Percentiles rank a stretch among this genome's conserved stretches.
These are phyloP conservation scores for Trichoderma sp. DNA, from an alignment of 2,329 filamentous ascomycete genomes.

Conservation along the genomic window DNA sequence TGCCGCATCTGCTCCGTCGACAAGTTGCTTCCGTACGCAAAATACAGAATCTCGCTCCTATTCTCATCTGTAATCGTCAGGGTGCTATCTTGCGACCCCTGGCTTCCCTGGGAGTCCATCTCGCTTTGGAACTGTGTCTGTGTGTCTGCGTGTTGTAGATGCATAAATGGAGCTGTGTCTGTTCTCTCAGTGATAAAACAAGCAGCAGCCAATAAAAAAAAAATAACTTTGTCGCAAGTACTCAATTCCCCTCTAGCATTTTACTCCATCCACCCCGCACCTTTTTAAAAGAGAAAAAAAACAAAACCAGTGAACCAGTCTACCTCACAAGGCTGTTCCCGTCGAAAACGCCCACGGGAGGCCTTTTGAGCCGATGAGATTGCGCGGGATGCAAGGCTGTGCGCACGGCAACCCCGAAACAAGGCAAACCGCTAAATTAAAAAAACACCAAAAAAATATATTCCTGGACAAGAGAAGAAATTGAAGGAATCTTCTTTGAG, in stretches of 20 bases:
- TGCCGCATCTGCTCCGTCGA: constrained; percentile 61
- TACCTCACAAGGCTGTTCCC: neutral
- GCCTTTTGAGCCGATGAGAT: neutral
- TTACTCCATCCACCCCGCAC: too few species aligned
- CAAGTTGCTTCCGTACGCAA: constrained; percentile 70
- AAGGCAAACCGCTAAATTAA: neutral
- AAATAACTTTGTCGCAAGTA: neutral
- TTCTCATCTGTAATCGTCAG: constrained; percentile 37
- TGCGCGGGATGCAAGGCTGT: neutral
- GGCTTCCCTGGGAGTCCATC: constrained; percentile 33
- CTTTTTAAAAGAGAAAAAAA: neutral
- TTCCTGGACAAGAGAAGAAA: neutral
- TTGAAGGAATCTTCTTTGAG: too few species aligned
- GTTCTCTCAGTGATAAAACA: neutral
- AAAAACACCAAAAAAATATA: neutral
- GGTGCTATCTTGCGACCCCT: constrained; percentile 35
- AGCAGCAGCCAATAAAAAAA: neutral
- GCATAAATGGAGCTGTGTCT: neutral
- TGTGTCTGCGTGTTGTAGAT: neutral
- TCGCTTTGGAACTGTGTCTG: neutral
- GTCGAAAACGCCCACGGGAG: neutral
- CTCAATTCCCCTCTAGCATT: neutral
- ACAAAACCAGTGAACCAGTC: neutral
- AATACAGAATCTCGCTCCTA: constrained; percentile 51
- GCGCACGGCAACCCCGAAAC: neutral